A percentile compares a stretch with the other conserved stretches of the same genome.
Evolutionary conservation across 305 asterid species (phyloP).

Genomic region (Solanum aculeatissimum): DNA sequence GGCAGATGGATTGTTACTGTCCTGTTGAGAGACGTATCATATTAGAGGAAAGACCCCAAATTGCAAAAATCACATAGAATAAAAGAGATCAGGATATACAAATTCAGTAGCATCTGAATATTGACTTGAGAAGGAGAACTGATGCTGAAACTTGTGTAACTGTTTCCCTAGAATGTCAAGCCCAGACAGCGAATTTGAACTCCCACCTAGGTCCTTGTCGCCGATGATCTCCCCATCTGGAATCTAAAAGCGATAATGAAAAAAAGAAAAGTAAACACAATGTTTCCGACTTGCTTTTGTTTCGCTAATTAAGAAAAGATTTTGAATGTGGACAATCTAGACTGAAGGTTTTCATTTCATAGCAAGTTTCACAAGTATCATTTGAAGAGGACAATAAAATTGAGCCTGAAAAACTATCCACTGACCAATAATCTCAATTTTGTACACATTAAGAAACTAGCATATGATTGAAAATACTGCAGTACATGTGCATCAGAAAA

Average conservation of each 20-base stretch:
- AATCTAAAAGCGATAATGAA: conserved; percentile 26
- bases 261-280: background rate
- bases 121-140: conserved; percentile 57
- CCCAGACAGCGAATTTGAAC: conserved; percentile 12
- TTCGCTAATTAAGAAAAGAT: background rate
- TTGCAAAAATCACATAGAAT: background rate
- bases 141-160: conserved; percentile 42
- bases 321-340: background rate
- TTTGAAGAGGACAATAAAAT: background rate
- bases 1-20: conserved; percentile 36
- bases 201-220: conserved; percentile 52
- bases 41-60: conserved; percentile 6
- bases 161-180: conserved; percentile 36
- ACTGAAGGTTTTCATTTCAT: background rate
- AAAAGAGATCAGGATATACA: conserved; percentile 27
- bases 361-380: background rate
- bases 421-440: background rate
- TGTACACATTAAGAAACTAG: background rate
- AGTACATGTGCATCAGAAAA: background rate
- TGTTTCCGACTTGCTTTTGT: background rate
- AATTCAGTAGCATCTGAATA: conserved; percentile 53
- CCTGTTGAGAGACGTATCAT: conserved; percentile 36
- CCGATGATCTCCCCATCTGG: conserved; percentile 63
- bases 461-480: background rate
- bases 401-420: background rate